phyloP scores from a whole-genome alignment of 139 green algal genomes.

The Chlamydomonas sp. region DNA sequence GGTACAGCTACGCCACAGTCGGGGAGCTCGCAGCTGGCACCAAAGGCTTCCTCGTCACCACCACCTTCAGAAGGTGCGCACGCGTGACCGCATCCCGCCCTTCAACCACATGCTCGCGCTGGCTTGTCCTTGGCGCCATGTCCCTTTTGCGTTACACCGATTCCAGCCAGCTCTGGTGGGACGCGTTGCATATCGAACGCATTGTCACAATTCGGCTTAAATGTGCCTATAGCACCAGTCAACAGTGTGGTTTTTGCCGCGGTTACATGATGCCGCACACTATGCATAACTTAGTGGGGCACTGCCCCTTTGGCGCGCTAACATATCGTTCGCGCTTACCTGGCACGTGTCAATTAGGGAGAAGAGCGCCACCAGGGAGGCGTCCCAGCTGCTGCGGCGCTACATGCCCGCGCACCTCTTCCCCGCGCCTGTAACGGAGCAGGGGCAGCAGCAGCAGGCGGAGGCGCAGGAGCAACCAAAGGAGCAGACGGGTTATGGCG shows the following conservation, averaged over 20 bases:
- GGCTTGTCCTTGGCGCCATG: no score
- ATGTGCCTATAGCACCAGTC: no score
- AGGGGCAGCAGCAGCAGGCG: neutral
- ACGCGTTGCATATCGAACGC: no score
- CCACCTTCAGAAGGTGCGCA: conserved; percentile 13
- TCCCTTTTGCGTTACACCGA: neutral
- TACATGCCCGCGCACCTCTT: conserved; percentile 28
- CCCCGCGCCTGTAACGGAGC: neutral
- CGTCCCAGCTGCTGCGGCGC: conserved; percentile 1
- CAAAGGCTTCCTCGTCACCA: conserved; percentile 25
- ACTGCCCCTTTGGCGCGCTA: no score
- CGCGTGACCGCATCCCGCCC: no score
- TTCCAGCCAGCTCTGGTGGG: no score
- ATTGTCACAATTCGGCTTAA: no score
- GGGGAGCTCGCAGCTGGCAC: conserved; percentile 15
- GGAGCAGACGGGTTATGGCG: neutral
- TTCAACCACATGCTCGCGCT: no score
- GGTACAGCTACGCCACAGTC: neutral
- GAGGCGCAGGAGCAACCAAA: neutral
- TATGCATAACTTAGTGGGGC: no score
- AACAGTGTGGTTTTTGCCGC: no score
- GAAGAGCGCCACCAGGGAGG: conserved; percentile 28
- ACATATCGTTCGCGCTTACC: neutral
- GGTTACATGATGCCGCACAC: no score
- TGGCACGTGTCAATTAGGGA: neutral